Conservation (phyloP, 192 early-diverging fungal genomes). For the Mortierella alpina region DNA sequence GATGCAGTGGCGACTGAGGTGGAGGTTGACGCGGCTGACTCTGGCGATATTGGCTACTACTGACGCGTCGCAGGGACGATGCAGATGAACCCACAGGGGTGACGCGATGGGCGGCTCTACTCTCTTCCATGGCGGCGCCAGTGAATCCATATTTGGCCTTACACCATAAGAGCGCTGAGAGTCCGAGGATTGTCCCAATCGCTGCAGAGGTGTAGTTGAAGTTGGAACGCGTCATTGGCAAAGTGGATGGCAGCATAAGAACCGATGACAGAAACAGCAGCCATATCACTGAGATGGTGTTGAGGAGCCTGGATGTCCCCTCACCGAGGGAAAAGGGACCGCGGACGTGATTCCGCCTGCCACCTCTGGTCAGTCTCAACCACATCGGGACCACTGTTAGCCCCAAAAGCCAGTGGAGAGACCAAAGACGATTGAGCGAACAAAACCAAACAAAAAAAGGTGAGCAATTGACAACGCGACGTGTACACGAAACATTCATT, state of each 20-base stretch:
- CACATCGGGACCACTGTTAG: conserved; percentile 28
- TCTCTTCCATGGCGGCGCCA: conserved; percentile 28
- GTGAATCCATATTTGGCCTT: conserved; percentile 36
- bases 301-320: conserved; percentile 2
- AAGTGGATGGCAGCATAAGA: conserved; percentile 29
- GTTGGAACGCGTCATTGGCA: conserved; percentile 26
- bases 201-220: conserved; percentile 29
- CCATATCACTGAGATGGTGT: conserved; percentile 34
- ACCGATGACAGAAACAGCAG: conserved; percentile 23
- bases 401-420: too few relatives aligned
- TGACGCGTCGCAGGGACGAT: too few relatives aligned
- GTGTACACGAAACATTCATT: background rate
- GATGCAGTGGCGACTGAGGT: too few relatives aligned
- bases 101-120: conserved; percentile 12
- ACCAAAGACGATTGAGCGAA: background rate
- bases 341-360: conserved; percentile 3
- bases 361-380: conserved; percentile 27
- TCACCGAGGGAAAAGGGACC: conserved; percentile 26
- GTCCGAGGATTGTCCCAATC: background rate
- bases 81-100: too few relatives aligned
- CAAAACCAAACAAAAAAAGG: background rate
- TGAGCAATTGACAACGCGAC: background rate
- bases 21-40: too few relatives aligned
- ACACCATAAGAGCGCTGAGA: conserved; percentile 25
- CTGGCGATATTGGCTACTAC: too few relatives aligned